Base-by-base conservation (phyloP, 306 rosid species). In the Prunus mira region DNA sequence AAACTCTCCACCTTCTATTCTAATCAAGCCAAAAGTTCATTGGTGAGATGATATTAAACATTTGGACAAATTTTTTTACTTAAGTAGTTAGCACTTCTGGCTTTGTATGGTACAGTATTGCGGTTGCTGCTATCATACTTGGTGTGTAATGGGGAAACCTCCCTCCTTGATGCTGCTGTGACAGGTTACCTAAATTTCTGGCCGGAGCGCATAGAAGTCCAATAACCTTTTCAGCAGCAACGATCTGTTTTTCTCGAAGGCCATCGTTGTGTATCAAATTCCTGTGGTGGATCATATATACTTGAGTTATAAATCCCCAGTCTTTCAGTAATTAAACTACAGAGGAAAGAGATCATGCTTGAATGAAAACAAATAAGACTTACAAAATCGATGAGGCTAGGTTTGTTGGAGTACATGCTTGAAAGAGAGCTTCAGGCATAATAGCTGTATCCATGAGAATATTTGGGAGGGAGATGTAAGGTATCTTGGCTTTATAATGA, bases 371-470 rank as follows among this genome's bases (percentile, higher is more conserved):
- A 47, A 50, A 11, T 41, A 8, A 6, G 7, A 43, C 87, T 76
- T 85, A 90, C 97, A 45, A 76, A 83, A 87, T 85, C 79, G 88
- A 71, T 49, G 78, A 71, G 62, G 89, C 85, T 45, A 95, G 82
- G 68, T 80, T 92, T 22, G n/a, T 64, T 7, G 87, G 93, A 15
- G 87, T 84, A 76, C 98, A 94, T 34, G 78, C 82, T 67, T 74
- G 83, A 70, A 94, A 92, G 54, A 94, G 96, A 52, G 88, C 92
- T 89, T 92, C 97, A 6, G 98, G 97, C 71, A 92, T 87, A 70
- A 92, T 74, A 74, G 90, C 73, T 25, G 93, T 84, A 78, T 90
- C 83, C 81, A 92, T 71, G 76, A 95, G 93, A 83, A 92, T 89
- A 84, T 95, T 92, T 69, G 97, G 96, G 61, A 92, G 96, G 57